Evolutionary conservation across 2,329 filamentous ascomycete species (phyloP).

Genomic region (Paecilomyces sp.): DNA sequence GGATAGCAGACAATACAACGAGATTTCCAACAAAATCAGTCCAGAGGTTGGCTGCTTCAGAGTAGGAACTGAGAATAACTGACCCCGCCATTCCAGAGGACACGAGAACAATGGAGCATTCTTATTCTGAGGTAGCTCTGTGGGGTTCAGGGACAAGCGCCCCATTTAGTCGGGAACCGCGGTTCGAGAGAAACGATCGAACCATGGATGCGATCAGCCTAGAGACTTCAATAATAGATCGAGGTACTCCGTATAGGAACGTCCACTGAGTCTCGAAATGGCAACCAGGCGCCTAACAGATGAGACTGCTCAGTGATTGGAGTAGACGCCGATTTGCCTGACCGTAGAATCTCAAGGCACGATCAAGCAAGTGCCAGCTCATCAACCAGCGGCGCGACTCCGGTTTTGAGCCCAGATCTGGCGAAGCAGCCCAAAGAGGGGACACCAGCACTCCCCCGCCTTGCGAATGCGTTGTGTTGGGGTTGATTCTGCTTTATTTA

Average conservation of each 20-base stretch:
- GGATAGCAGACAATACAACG: too few relatives aligned
- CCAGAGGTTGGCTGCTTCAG: too few relatives aligned
- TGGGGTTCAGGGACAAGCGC: not conserved
- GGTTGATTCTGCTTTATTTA: not conserved
- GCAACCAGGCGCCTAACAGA: not conserved
- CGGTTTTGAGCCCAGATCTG: not conserved
- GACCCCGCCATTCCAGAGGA: not conserved
- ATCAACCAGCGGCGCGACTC: not conserved
- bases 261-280: not conserved
- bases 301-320: not conserved
- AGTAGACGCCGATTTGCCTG: not conserved
- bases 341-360: not conserved
- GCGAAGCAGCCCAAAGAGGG: not conserved
- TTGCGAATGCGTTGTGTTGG: not conserved
- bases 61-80: too few relatives aligned
- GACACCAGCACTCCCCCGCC: not conserved
- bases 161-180: not conserved
- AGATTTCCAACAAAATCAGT: too few relatives aligned
- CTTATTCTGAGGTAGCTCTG: not conserved
- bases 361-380: not conserved
- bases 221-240: not conserved
- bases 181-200: not conserved
- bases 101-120: not conserved
- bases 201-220: not conserved
- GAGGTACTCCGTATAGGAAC: not conserved